Conservation (phyloP, 148 eudicot genomes). For the Fallopia convolvulus region DNA sequence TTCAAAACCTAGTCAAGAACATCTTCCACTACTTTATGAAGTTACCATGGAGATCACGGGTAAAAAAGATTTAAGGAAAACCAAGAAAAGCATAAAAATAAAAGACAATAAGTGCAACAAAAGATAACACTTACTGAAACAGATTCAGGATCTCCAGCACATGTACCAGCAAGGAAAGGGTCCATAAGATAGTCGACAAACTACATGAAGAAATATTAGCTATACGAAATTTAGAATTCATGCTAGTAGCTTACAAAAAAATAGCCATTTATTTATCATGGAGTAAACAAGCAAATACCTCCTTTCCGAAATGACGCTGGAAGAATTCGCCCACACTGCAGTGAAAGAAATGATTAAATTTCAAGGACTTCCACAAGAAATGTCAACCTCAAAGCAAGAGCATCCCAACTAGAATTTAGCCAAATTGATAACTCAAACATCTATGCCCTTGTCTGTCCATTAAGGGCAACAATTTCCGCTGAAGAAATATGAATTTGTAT, state of each 20-base stretch:
- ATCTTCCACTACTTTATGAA: background rate
- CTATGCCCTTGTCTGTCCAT: background rate
- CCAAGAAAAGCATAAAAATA: background rate
- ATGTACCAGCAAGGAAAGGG: constrained; percentile 91
- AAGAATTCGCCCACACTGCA: constrained; percentile 88
- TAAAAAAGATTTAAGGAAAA: background rate
- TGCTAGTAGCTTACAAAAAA: background rate
- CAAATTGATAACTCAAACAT: background rate
- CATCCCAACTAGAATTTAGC: background rate
- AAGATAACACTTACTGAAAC: constrained; percentile 61
- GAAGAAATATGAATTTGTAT: background rate
- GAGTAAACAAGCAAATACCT: constrained; percentile 34
- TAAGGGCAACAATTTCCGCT: background rate
- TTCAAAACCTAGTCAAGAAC: background rate
- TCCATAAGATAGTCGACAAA: constrained; percentile 91
- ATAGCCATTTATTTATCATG: background rate
- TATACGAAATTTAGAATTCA: constrained; percentile 12
- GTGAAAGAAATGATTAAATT: constrained; percentile 6
- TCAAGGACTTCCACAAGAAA: background rate
- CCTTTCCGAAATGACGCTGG: constrained; percentile 91
- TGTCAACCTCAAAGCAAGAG: background rate
- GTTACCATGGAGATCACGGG: background rate
- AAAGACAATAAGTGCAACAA: constrained; percentile 9
- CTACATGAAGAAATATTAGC: constrained; percentile 19
- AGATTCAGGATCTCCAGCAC: constrained; percentile 89